These are phyloP conservation scores for Aspergillus vadensis DNA, from an alignment of 2,329 filamentous ascomycete genomes.

Conservation along the genomic window DNA sequence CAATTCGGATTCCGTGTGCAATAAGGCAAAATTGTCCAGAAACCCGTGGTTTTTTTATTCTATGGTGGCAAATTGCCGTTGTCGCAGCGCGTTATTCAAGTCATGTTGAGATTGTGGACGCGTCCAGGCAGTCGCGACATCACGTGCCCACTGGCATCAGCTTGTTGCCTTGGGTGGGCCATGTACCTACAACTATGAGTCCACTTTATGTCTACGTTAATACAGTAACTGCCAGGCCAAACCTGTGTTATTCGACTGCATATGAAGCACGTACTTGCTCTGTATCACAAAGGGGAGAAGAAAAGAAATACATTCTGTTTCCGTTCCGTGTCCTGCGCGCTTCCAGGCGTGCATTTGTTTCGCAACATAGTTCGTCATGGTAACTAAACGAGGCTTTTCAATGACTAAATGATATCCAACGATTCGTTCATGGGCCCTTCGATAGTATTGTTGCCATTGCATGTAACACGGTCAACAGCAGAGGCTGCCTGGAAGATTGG, in stretches of 20 bases:
- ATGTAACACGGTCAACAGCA: no score
- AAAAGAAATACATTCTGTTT: background rate
- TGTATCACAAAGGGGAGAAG: background rate
- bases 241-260: background rate
- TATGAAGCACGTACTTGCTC: background rate
- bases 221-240: background rate
- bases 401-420: background rate
- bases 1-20: background rate
- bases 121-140: constrained; percentile 40
- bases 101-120: constrained; percentile 26
- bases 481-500: no score
- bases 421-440: no score
- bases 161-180: constrained; percentile 13
- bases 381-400: background rate
- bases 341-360: background rate
- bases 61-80: constrained; percentile 27
- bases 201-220: background rate
- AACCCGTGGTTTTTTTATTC: constrained; percentile 3
- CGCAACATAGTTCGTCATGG: background rate
- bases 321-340: background rate
- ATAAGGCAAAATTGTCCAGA: background rate
- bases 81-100: constrained; percentile 12
- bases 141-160: constrained; percentile 32
- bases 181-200: background rate
- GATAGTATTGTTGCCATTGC: background rate